A percentile compares a stretch with the other conserved stretches of the same genome.
These are phyloP conservation scores for Alternaria ventricosa DNA, from an alignment of 2,329 filamentous ascomycete species.

Conservation along the genomic window DNA sequence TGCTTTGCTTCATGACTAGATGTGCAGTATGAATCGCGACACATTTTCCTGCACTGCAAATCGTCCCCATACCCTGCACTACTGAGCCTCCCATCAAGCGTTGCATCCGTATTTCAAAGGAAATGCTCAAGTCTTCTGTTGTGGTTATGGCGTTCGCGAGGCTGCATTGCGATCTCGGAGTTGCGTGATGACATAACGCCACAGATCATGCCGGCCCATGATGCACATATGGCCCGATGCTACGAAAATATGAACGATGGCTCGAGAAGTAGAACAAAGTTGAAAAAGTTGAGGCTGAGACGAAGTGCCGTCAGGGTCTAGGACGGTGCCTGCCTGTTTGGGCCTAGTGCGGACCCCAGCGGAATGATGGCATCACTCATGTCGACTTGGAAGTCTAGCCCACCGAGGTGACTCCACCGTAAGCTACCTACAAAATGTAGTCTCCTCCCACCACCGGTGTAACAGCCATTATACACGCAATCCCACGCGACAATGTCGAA, in stretches of 20 bases:
- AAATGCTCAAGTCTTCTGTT: neutral
- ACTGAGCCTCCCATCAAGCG: neutral
- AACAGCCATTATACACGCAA: neutral
- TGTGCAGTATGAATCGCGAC: neutral
- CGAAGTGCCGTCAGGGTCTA: constrained; percentile 17
- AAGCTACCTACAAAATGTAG: constrained; percentile 21
- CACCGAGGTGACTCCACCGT: constrained; percentile 12
- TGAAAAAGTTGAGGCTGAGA: neutral
- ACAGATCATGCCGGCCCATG: neutral
- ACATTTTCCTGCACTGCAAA: accelerated
- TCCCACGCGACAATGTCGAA: constrained; percentile 26
- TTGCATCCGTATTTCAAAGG: neutral
- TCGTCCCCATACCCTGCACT: neutral
- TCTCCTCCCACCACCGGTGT: constrained; percentile 3
- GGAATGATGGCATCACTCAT: constrained; percentile 19
- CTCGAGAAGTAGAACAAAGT: neutral
- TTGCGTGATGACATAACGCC: neutral
- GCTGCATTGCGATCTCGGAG: neutral
- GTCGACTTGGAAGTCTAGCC: constrained; percentile 4
- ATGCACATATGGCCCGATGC: neutral
- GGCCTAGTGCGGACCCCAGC: constrained; percentile 14
- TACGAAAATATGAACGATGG: neutral
- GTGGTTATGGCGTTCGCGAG: accelerated
- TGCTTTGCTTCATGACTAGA: neutral
- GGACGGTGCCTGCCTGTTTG: constrained; percentile 20